Base-by-base conservation (phyloP, 1,139 yeast species). In the Saccharomyces hybrid region DNA sequence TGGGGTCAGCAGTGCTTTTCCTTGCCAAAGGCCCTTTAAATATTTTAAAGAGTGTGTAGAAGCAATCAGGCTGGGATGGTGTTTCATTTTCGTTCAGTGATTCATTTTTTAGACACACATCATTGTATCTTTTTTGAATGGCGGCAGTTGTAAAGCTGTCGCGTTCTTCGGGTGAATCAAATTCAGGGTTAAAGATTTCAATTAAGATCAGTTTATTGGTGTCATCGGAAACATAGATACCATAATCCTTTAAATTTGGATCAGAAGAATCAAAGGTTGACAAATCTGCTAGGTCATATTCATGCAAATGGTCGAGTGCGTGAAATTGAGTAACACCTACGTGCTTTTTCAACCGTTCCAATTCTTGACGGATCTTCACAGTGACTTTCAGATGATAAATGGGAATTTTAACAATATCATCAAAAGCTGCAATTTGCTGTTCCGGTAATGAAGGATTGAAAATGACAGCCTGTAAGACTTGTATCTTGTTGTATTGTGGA, bases 1-100 rank as follows among this genome's bases (percentile, higher is more conserved):
- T 69, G 14, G 76, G 77, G n/a, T 76, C 78, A 3, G 64, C 68
- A 0, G 77, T 71, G 2, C 67, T 69, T 34, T 77, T 68, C 13
- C 69, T 60, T 23, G 73, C 66, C 5, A 85, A 65, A 0, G 91
- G 90, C 0, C 88, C 89, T 59, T 75, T 80, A 51, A 85, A 71
- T 2, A 83, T 84, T 59, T 81, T 81, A 55, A 79, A 75, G 26
- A 85, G 64, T 25, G 85, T 83, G 51, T 73, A 74, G 38, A 84
- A 69, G 62, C 89, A 83, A 51, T 79, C 80, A 0, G 77, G 65
- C 9, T 80, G 76, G 6, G 76, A 71, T 0, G 88, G 87, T 3
- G 48, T 51, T 2, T 72, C 52, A 5, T 61, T 65, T 48, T 67
- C 59, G 23, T 38, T 11, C 8, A 65, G 44, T 11, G 57, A 58